Evolutionary conservation across 2,329 filamentous ascomycete species (phyloP), one percentile per base, ranked within the genome.

Genomic region (Alternaria viburni): DNA sequence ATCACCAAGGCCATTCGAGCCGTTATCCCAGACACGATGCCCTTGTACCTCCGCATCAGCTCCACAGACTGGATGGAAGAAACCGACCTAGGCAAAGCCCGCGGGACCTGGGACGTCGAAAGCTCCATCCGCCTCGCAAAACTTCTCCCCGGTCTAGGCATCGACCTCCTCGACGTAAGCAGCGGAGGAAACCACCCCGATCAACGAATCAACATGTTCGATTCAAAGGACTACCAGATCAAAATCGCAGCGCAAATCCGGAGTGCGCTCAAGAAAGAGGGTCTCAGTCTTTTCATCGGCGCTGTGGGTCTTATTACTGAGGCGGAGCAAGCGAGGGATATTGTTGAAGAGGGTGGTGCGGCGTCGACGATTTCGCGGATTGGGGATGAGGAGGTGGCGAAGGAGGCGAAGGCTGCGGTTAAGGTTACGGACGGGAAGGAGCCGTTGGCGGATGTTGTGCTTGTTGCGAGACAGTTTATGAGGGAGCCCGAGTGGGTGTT

Each of bases 401-500:
- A 69, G 21, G 75, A 77, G 46, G 81, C 79, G 0, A 68, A 72
- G 23, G 69, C 74, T 28, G 75, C 74, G 1, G 64, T 77, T 11
- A 56, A 62, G 15, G 77, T 82, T 74, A 82, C 81, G 1, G 76
- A 82, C 41, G 75, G 70, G 1, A 66, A 69, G 3, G 74, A 76
- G 49, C 74, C 75, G 0, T 74, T 79, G 79, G 82, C 84, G 0
- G 85, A 87, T 77, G 82, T 83, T 0, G 78, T 86, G 23, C 67
- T 87, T n/a, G 80, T 87, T 36, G 85, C 82, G 1, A 79, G 85
- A 46, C 85, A 87, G 65, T 87, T 87, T 62, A 81, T 87, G 80
- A 77, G 85, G 8, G 85, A 87, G 74, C 84, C 85, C 0, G 85
- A 86, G 66, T 86, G 85, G 85, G 85, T 86, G 26, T 65, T 87